Percentiles rank a stretch among this genome's conserved stretches.
Conservation (phyloP, 164 flowering plant species). For the Amborella trichopoda region DNA sequence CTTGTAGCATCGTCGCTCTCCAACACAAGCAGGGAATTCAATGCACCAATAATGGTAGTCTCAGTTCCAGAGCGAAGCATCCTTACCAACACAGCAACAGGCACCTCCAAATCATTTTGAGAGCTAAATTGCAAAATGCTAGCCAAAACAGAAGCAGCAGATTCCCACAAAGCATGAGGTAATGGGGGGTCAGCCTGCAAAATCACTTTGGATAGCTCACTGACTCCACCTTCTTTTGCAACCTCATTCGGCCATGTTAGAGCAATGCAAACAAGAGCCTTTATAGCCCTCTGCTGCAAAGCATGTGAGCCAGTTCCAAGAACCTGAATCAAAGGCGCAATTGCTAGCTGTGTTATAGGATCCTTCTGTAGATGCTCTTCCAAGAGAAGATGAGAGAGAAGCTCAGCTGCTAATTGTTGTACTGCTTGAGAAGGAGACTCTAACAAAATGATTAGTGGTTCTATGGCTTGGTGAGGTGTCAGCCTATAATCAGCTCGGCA, state of each 20-base stretch:
- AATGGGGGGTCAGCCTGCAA: conserved; percentile 80
- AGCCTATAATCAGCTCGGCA: conserved; percentile 66
- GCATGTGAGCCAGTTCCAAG: conserved; percentile 76
- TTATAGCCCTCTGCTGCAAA: conserved; percentile 87
- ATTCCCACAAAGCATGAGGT: conserved; percentile 94
- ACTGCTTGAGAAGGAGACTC: conserved; percentile 79
- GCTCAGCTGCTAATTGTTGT: conserved; percentile 92
- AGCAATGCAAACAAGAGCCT: conserved; percentile 86
- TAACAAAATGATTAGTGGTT: conserved; percentile 62
- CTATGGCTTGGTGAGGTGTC: conserved; percentile 70
- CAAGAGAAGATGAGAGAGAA: conserved; percentile 75
- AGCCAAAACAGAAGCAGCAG: conserved; percentile 73
- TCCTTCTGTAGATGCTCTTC: conserved; percentile 94
- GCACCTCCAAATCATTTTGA: conserved; percentile 91
- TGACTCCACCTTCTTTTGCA: conserved; percentile 96
- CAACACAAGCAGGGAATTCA: conserved; percentile 86
- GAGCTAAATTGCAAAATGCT: conserved; percentile 89
- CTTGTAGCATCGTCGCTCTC: conserved; percentile 93
- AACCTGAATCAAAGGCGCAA: conserved; percentile 74
- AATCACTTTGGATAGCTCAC: conserved; percentile 81
- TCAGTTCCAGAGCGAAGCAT: conserved; percentile 85
- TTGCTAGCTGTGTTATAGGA: conserved; percentile 59
- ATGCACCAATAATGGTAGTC: conserved; percentile 70
- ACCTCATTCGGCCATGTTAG: conserved; percentile 90
- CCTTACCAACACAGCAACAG: conserved; percentile 89